Percentiles rank a stretch among this genome's conserved stretches.
These are phyloP conservation scores for Murraya koenigii DNA, from an alignment of 345 rosid genomes.

Conservation along the genomic window DNA sequence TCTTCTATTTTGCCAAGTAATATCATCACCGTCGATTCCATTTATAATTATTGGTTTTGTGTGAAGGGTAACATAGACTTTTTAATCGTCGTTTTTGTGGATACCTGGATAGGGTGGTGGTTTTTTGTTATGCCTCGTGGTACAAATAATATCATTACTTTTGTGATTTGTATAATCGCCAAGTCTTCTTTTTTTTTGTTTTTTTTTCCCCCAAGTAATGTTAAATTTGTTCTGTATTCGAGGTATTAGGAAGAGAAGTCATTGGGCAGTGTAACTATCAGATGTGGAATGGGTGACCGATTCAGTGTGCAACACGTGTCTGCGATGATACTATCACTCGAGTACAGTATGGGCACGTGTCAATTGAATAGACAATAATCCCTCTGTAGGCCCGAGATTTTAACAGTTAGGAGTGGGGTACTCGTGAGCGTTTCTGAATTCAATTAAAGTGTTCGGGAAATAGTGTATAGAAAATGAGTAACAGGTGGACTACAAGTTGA, in stretches of 20 bases:
- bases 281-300: too few relatives aligned
- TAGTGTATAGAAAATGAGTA: too few relatives aligned
- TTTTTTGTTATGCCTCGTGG: neutral
- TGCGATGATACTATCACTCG: too few relatives aligned
- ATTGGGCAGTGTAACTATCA: neutral
- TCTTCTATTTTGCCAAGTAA: too few relatives aligned
- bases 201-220: neutral
- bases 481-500: too few relatives aligned
- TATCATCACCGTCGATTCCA: too few relatives aligned
- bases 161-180: neutral
- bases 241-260: neutral
- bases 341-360: neutral
- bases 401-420: too few relatives aligned
- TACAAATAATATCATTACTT: neutral
- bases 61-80: neutral
- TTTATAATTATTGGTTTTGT: too few relatives aligned
- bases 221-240: neutral
- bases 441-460: too few relatives aligned
- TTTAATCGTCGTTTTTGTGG: neutral
- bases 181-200: neutral
- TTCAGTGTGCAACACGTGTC: too few relatives aligned
- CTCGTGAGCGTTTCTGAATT: too few relatives aligned
- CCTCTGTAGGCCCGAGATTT: too few relatives aligned
- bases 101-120: neutral
- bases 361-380: neutral